A percentile compares a stretch with the other conserved stretches of the same genome.
Evolutionary conservation across 1,284 basidiomycete species (phyloP).

Genomic region (Sporisorium scitamineum): DNA sequence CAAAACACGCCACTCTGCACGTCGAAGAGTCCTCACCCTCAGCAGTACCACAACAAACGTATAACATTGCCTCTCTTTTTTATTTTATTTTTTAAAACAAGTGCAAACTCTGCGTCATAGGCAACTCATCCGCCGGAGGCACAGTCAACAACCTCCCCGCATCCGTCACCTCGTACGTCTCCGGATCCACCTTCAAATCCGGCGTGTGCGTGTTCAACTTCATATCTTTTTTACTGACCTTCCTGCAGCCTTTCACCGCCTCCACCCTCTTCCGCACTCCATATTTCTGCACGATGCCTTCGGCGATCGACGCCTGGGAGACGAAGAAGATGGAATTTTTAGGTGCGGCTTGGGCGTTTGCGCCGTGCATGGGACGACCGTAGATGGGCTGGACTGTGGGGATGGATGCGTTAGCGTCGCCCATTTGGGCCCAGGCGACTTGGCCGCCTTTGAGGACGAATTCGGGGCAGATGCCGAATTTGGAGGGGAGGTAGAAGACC

Average conservation of each 20-base stretch:
- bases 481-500: constrained; percentile 91
- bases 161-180: constrained; percentile 74
- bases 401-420: constrained; percentile 87
- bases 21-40: constrained; percentile 5
- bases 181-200: constrained; percentile 88
- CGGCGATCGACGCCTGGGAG: constrained; percentile 17
- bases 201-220: constrained; percentile 89
- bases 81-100: constrained; percentile 25
- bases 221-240: constrained; percentile 87
- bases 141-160: constrained; percentile 55
- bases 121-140: constrained; percentile 56
- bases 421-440: constrained; percentile 91
- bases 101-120: constrained; percentile 56
- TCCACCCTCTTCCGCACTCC: constrained; percentile 80
- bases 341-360: constrained; percentile 79
- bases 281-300: constrained; percentile 77
- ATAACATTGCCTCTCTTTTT: no score
- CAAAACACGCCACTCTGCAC: constrained; percentile 21
- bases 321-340: constrained; percentile 87
- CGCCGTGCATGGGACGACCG: constrained; percentile 89
- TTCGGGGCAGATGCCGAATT: constrained; percentile 91
- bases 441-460: constrained; percentile 94
- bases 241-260: constrained; percentile 82
- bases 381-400: constrained; percentile 91
- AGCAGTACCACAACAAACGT: constrained; percentile 9